Percentiles rank a stretch among this genome's conserved stretches.
Conservation (phyloP, 352 stramenopile genomes). For the Phytophthora megakarya region DNA sequence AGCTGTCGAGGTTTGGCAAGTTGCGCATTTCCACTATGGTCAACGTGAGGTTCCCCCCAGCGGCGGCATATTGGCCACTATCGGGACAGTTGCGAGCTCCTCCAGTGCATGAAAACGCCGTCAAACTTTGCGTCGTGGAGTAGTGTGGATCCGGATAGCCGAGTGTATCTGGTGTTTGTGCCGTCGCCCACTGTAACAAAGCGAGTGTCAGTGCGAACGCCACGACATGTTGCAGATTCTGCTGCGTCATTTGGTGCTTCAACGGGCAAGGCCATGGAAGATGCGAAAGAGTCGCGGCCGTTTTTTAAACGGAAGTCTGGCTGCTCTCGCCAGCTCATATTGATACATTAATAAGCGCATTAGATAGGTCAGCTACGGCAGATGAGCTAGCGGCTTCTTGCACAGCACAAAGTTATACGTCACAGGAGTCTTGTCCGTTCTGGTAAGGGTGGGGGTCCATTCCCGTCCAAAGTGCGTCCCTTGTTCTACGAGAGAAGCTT, state of each 20-base stretch:
- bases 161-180: constrained; percentile 62
- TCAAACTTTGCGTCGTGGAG: constrained; percentile 50
- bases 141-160: constrained; percentile 74
- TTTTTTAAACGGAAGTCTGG: no score
- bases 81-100: constrained; percentile 71
- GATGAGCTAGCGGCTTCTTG: constrained; percentile 26
- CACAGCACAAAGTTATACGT: constrained; percentile 32
- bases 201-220: constrained; percentile 1
- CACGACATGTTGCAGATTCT: constrained; percentile 18
- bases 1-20: constrained; percentile 81
- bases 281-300: constrained; percentile 23
- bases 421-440: constrained; percentile 16
- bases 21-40: constrained; percentile 87
- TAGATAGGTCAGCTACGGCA: constrained; percentile 30
- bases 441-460: constrained; percentile 40
- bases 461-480: constrained; percentile 46
- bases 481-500: constrained; percentile 28
- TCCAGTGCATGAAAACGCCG: constrained; percentile 74
- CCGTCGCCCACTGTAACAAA: constrained; percentile 15
- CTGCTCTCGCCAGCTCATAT: constrained; percentile 3
- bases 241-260: constrained; percentile 31
- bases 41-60: constrained; percentile 88
- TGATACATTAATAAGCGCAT: constrained; percentile 37
- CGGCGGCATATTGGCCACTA: constrained; percentile 66
- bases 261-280: constrained; percentile 27